These are phyloP conservation scores for Paxillus rubicundulus DNA, from an alignment of 768 basidiomycete genomes.

Conservation along the genomic window DNA sequence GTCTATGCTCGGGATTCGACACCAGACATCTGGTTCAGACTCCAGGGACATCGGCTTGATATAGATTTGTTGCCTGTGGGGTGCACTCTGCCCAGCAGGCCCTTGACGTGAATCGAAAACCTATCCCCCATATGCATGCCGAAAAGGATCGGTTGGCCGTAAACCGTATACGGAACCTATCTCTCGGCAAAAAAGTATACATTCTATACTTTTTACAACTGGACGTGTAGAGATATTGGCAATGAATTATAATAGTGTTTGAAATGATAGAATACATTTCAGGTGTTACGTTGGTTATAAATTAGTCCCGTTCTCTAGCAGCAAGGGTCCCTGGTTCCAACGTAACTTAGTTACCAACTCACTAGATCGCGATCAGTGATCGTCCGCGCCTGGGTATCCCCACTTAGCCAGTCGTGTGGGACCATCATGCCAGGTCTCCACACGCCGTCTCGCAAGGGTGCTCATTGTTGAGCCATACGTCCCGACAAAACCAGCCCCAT, in stretches of 20 bases:
- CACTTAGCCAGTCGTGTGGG: slow-evolving; percentile 52
- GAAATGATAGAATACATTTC: background rate
- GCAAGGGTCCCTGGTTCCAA: background rate
- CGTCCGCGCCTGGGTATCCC: slow-evolving; percentile 56
- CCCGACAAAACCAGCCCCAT: slow-evolving; percentile 66
- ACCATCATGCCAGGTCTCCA: slow-evolving; percentile 64
- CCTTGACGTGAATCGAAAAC: too few species aligned
- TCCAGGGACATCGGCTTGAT: too few species aligned
- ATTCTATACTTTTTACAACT: too few species aligned
- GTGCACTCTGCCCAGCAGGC: too few species aligned
- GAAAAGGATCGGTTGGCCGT: too few species aligned
- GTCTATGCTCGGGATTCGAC: too few species aligned
- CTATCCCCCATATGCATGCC: too few species aligned
- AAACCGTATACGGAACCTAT: too few species aligned
- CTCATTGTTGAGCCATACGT: slow-evolving; percentile 74
- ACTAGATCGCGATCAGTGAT: slow-evolving; percentile 38
- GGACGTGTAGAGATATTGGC: too few species aligned
- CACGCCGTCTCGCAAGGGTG: slow-evolving; percentile 60
- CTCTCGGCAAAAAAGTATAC: too few species aligned
- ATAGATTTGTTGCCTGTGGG: too few species aligned
- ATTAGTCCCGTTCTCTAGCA: background rate
- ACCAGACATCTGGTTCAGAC: too few species aligned
- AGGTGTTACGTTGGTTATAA: background rate
- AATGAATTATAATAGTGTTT: background rate
- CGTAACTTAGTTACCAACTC: background rate